A percentile compares a stretch with the other conserved stretches of the same genome.
These are phyloP conservation scores for Blastomyces parvus DNA, from an alignment of 2,329 filamentous ascomycete genomes.

Conservation along the genomic window DNA sequence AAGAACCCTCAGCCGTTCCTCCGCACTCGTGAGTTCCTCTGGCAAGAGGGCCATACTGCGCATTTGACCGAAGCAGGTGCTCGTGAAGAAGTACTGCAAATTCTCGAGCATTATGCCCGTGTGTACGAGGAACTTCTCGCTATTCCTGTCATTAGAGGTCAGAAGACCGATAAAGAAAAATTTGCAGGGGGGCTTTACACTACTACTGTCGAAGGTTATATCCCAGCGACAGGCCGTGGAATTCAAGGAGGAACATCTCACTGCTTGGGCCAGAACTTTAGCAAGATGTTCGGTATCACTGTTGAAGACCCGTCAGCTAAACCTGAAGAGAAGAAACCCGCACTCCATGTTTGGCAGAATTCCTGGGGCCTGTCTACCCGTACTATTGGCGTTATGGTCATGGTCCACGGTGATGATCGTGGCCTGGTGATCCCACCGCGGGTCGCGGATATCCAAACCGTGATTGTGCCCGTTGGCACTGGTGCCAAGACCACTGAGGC, in stretches of 20 bases:
- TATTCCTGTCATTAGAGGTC: conserved; percentile 84
- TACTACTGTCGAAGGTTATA: conserved; percentile 93
- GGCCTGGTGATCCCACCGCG: conserved; percentile 87
- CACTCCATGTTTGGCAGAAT: conserved; percentile 93
- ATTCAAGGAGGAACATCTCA: conserved; percentile 96
- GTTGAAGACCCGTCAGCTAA: conserved; percentile 78
- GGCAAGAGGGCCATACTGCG: conserved; percentile 95
- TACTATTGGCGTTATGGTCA: conserved; percentile 96
- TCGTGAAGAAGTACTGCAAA: conserved; percentile 77
- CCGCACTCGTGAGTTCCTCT: conserved; percentile 87
- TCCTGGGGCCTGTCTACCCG: conserved; percentile 97
- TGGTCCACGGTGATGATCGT: conserved; percentile 94
- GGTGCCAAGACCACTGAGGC: conserved; percentile 78
- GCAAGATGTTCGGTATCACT: conserved; percentile 97
- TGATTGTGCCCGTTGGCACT: conserved; percentile 87
- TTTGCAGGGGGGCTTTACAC: conserved; percentile 96
- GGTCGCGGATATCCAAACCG: conserved; percentile 73
- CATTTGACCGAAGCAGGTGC: conserved; percentile 78
- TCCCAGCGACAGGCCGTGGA: conserved; percentile 86
- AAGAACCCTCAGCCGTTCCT: conserved; percentile 84
- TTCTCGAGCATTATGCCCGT: conserved; percentile 82
- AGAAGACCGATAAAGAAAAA: conserved; percentile 96
- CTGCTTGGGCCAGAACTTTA: conserved; percentile 93
- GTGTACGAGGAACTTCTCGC: conserved; percentile 92
- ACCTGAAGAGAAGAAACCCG: conserved; percentile 62